A percentile compares a stretch with the other conserved stretches of the same genome.
These are phyloP conservation scores for Talaromyces verruculosus DNA, from an alignment of 2,329 filamentous ascomycete species.

Conservation along the genomic window DNA sequence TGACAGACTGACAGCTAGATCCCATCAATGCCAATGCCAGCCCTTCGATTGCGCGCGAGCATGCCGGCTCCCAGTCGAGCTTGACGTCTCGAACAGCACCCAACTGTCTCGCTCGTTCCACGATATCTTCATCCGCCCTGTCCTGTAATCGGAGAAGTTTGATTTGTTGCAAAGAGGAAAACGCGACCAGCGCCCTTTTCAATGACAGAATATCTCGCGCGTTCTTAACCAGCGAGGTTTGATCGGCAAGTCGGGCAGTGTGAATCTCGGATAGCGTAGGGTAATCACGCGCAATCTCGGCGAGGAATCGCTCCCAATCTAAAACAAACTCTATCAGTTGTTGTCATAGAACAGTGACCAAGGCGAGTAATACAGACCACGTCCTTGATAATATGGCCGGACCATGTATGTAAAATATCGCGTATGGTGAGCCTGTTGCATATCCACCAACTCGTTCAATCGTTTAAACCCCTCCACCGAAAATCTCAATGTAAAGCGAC, in stretches of 20 bases:
- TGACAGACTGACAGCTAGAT: slow-evolving; percentile 57
- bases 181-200: slow-evolving; percentile 57
- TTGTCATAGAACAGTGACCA: background rate
- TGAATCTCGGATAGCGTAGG: slow-evolving; percentile 31
- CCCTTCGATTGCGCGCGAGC: slow-evolving; percentile 60
- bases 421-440: slow-evolving; percentile 40
- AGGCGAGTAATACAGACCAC: slow-evolving; percentile 30
- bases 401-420: slow-evolving; percentile 43
- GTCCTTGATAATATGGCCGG: slow-evolving; percentile 42
- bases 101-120: slow-evolving; percentile 53
- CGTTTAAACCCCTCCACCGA: slow-evolving; percentile 37
- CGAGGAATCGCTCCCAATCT: slow-evolving; percentile 35
- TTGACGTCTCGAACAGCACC: slow-evolving; percentile 50
- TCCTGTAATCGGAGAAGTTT: slow-evolving; percentile 65
- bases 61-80: slow-evolving; percentile 63
- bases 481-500: slow-evolving; percentile 39
- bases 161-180: slow-evolving; percentile 62
- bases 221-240: slow-evolving; percentile 49
- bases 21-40: slow-evolving; percentile 58
- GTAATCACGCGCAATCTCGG: slow-evolving; percentile 25
- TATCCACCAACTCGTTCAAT: slow-evolving; percentile 36
- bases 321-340: background rate
- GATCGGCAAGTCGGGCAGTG: slow-evolving; percentile 36
- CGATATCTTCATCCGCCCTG: slow-evolving; percentile 56
- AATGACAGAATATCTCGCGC: slow-evolving; percentile 55